A percentile compares a stretch with the other conserved stretches of the same genome.
These are phyloP conservation scores for Vaccinium macrocarpon DNA, from an alignment of 148 eudicot genomes.

Conservation along the genomic window DNA sequence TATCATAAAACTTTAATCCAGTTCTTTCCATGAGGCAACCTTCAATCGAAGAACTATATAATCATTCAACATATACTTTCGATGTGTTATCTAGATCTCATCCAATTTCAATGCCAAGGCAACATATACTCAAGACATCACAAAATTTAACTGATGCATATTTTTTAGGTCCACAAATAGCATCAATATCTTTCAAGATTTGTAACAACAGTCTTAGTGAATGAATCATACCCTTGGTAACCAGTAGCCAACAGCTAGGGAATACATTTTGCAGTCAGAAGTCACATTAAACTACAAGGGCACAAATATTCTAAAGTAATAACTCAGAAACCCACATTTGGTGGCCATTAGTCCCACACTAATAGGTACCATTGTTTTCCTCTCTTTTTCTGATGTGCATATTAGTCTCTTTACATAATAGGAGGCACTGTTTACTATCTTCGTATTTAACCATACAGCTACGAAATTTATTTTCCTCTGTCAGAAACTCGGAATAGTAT, in stretches of 20 bases:
- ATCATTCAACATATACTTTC: too few relatives aligned
- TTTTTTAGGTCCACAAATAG: too few relatives aligned
- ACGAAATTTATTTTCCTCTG: background rate
- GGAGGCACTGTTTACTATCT: background rate
- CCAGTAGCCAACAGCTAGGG: background rate
- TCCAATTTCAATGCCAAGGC: too few relatives aligned
- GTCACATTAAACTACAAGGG: background rate
- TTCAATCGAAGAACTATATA: too few relatives aligned
- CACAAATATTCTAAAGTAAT: background rate
- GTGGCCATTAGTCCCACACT: background rate
- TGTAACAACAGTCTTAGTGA: background rate
- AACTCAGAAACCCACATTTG: background rate
- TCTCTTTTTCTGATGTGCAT: background rate
- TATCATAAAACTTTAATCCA: too few relatives aligned
- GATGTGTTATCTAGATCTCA: too few relatives aligned
- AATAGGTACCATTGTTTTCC: background rate
- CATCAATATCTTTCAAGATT: background rate
- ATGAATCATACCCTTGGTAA: background rate
- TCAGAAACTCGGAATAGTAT: background rate
- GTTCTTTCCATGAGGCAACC: too few relatives aligned
- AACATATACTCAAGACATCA: too few relatives aligned
- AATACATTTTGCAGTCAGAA: background rate
- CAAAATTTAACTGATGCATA: too few relatives aligned
- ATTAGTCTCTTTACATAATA: background rate
- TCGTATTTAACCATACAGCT: background rate